Evolutionary conservation across 202 grass and related monocot genomes (phyloP).

Genomic region (Bolboschoenoplectus hybrid): DNA sequence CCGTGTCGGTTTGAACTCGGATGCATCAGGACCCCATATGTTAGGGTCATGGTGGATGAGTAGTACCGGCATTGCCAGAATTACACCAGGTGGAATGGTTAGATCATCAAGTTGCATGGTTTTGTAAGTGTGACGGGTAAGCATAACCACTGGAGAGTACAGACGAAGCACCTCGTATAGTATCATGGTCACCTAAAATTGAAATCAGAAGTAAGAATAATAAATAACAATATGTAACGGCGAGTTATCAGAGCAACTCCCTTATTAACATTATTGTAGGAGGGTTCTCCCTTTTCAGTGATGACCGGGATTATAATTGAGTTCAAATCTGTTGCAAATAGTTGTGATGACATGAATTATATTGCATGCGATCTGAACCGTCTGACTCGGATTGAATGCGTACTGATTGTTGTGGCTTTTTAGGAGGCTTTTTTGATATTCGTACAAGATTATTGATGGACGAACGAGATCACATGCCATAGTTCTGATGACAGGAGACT

Average conservation of each 20-base stretch:
- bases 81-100: slow-evolving; percentile 45
- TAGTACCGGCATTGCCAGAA: slow-evolving; percentile 40
- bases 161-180: slow-evolving; percentile 68
- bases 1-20: no score
- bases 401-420: no score
- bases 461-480: no score
- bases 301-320: background rate
- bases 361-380: no score
- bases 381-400: no score
- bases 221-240: background rate
- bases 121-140: slow-evolving; percentile 43
- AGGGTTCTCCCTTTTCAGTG: background rate
- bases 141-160: slow-evolving; percentile 49
- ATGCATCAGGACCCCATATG: no score
- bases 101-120: slow-evolving; percentile 56
- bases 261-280: background rate
- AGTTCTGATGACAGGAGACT: no score
- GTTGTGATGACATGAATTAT: no score
- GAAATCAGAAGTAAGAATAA: background rate
- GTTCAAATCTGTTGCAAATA: no score
- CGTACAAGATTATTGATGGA: background rate
- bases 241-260: background rate
- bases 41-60: background rate
- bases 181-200: slow-evolving; percentile 56
- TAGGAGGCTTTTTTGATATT: no score